Evolutionary conservation across 1,139 yeast genomes (phyloP), one percentile per base, ranked within the genome.

Genomic region (Geotrichum cucujoidarum): DNA sequence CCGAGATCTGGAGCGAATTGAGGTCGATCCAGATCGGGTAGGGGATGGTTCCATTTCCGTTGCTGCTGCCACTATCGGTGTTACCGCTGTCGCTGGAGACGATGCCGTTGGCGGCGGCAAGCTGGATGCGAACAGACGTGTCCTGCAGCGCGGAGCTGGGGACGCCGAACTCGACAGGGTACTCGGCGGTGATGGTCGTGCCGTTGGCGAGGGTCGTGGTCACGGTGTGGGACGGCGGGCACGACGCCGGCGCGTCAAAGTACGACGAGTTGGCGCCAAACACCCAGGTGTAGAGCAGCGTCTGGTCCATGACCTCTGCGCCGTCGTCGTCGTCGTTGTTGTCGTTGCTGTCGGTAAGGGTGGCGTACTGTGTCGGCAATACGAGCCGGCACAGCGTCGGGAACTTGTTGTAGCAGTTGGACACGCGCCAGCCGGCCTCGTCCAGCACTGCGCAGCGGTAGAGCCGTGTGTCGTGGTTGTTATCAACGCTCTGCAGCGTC

Each of bases 21-120:
- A 89, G 58, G 63, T 89, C 92, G 2, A 89, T 77, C 97, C 97
- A 92, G 0, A 83, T 71, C 0, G 62, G 57, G 63, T 62, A 44
- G 5, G 39, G 35, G 20, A 51, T 41, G 21, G 52, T 30, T 5
- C 32, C 48, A 14, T 60, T 50, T n/a, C n/a, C n/a, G n/a, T n/a
- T n/a, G n/a, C n/a, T n/a, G n/a, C n/a, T n/a, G n/a, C n/a, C n/a
- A n/a, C n/a, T n/a, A n/a, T n/a, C n/a, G n/a, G n/a, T n/a, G n/a
- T n/a, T n/a, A n/a, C n/a, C n/a, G n/a, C n/a, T n/a, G n/a, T n/a
- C n/a, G n/a, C n/a, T n/a, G n/a, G n/a, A n/a, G n/a, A n/a, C n/a
- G n/a, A n/a, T n/a, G n/a, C n/a, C n/a, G n/a, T n/a, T n/a, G n/a
- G n/a, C n/a, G 8, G 74, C 56, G 8, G 36, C 37, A 8, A 50